Conservation (phyloP, 108 stramenopile species). For the Stephanodiscus minutulus region DNA sequence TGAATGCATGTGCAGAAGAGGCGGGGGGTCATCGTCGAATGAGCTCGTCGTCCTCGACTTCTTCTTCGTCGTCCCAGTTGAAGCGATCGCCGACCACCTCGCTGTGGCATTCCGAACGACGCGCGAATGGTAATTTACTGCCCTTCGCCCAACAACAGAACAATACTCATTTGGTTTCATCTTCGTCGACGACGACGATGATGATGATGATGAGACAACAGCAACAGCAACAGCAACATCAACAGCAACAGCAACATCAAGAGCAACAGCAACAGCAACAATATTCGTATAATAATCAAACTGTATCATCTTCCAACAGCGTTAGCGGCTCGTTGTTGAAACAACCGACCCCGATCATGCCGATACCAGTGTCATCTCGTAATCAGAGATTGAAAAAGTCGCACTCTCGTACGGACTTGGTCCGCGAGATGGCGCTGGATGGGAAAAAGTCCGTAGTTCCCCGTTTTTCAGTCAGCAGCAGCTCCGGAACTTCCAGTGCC, state of each 20-base stretch:
- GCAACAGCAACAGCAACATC: background rate
- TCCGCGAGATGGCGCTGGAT: slow-evolving; percentile 3
- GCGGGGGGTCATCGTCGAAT: too few species aligned
- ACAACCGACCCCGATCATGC: background rate
- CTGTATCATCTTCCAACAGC: background rate
- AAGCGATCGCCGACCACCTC: background rate
- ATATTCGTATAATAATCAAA: background rate
- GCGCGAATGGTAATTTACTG: too few species aligned
- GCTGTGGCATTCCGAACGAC: background rate
- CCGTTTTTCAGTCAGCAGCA: background rate
- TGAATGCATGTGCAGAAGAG: background rate
- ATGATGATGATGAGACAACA: too few species aligned
- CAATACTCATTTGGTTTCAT: too few species aligned
- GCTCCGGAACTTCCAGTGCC: too few species aligned
- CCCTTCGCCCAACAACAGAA: too few species aligned
- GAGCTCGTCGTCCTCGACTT: background rate
- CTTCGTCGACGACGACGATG: too few species aligned
- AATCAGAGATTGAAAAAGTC: slow-evolving; percentile 16
- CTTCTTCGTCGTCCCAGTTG: background rate
- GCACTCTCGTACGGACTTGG: slow-evolving; percentile 16
- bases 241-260: background rate
- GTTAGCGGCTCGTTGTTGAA: too few species aligned
- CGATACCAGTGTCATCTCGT: background rate
- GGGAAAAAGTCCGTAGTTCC: background rate
- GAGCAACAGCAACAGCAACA: background rate